A percentile compares a stretch with the other conserved stretches of the same genome.
Conservation (phyloP, 441 rosid species). For the Populus hybrid region DNA sequence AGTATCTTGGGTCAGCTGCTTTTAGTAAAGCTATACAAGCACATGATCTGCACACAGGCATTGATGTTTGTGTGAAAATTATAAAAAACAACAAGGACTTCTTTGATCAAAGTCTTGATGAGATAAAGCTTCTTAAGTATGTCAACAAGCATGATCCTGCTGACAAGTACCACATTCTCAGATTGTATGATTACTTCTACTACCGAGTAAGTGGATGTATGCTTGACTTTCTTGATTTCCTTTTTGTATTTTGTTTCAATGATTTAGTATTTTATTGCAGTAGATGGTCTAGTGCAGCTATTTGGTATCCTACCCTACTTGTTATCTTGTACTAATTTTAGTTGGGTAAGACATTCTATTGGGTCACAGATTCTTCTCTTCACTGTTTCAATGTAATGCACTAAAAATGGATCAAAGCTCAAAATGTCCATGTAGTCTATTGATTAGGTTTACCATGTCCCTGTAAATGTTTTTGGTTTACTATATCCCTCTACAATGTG, state of each 20-base stretch:
- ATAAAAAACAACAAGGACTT: constrained; percentile 98
- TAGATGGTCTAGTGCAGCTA: not conserved
- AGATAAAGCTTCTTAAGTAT: constrained; percentile 94
- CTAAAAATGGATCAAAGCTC: too few species aligned
- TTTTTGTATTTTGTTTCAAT: not conserved
- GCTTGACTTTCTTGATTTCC: too few species aligned
- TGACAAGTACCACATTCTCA: constrained; percentile 88
- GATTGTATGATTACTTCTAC: constrained; percentile 92
- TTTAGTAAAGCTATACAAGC: constrained; percentile 85
- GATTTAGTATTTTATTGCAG: not conserved
- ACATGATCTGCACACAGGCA: constrained; percentile 24
- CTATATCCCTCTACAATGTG: not conserved
- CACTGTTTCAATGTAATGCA: not conserved
- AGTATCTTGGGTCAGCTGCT: constrained; percentile 53
- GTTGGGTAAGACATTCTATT: not conserved
- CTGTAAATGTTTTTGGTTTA: not conserved
- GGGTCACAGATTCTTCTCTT: not conserved
- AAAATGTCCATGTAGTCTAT: not conserved
- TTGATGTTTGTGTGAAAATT: constrained; percentile 95
- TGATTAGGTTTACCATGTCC: not conserved
- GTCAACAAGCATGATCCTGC: constrained; percentile 97
- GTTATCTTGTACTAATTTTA: not conserved
- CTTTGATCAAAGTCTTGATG: constrained; percentile 99
- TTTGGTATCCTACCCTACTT: not conserved
- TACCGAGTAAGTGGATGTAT: constrained; percentile 74